Base-by-base conservation (phyloP, 352 stramenopile species). In the Phytophthora fragariaefolia region DNA sequence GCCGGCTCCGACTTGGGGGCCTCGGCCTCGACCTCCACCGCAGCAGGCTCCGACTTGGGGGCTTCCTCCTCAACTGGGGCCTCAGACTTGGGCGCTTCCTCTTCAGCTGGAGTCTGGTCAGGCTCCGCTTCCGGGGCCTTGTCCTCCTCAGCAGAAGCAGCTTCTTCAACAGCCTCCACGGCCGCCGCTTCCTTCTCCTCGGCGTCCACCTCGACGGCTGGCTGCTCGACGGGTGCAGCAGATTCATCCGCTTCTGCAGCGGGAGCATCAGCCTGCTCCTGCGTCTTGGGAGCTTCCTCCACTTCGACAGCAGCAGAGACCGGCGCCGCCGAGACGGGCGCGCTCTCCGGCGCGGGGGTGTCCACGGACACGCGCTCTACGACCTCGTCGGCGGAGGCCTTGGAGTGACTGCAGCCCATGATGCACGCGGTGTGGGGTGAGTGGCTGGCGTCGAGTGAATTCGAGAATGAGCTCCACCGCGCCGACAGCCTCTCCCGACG, bases 371-470 rank as follows among this genome's bases (percentile, higher is more conserved):
- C 42, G 6, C 63, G 53, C 64, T 77, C 69, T 10, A 80, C 59
- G 43, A 90, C 75, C 23, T 83, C 71, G 46, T 87, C 80, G 57
- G 72, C 76, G 34, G 76, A 76, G 43, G 77, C 47, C 62, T 76
- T 85, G 59, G 82, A 90, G 68, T 89, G 79, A 62, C 66, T 71
- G 79, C 82, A 90, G 71, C 82, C 82, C 82, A 90, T 90, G n/a
- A n/a, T 66, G 22, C 8, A 45, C 26, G 30, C 6, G 34, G 34
- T 42, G 18, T 24, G 27, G 4, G 24, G 28, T 34, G 60, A 28
- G 23, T 63, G 46, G 58, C 49, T 71, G 36, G 53, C 45, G 54
- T 36, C 46, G 64, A 69, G 69, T 24, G 42, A 73, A 73, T 67
- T 76, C 48, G 58, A 55, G 43, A 76, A 76, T 76, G 69, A 73